phyloP scores from a whole-genome alignment of 2,329 filamentous ascomycete species.

The Monosporascus sp. region DNA sequence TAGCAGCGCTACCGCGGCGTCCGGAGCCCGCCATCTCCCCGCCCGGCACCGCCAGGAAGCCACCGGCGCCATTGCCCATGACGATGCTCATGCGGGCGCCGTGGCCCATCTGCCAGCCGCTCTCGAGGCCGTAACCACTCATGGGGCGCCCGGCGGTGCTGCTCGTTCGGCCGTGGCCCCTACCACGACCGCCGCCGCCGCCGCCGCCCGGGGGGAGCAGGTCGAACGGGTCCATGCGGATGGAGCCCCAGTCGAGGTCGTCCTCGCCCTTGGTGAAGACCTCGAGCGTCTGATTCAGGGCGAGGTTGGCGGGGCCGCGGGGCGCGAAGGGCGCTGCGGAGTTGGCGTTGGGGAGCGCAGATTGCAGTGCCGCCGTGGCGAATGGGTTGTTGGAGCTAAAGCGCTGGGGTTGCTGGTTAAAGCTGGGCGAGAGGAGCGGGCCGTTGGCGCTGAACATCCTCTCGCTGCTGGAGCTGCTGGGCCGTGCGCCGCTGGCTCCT shows the following conservation, averaged over 20 bases:
- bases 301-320: conserved; percentile 23
- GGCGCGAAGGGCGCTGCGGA: conserved; percentile 23
- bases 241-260: conserved; percentile 53
- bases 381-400: conserved; percentile 60
- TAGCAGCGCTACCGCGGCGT: conserved; percentile 15
- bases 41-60: conserved; percentile 48
- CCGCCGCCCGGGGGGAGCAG: conserved; percentile 4
- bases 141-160: conserved; percentile 35
- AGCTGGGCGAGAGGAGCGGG: conserved; percentile 20
- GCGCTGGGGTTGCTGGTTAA: conserved; percentile 28
- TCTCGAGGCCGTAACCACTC: conserved; percentile 53
- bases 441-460: conserved; percentile 19
- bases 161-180: conserved; percentile 23
- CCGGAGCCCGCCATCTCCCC: conserved; percentile 12
- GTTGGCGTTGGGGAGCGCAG: background rate
- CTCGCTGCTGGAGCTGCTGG: conserved; percentile 29
- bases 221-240: conserved; percentile 37
- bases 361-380: conserved; percentile 27
- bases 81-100: conserved; percentile 50
- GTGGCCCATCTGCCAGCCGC: conserved; percentile 43
- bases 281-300: conserved; percentile 48
- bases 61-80: conserved; percentile 44
- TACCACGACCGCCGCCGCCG: conserved; percentile 9
- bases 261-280: conserved; percentile 57
- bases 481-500: conserved; percentile 27